Conservation (phyloP, 495 filamentous ascomycete genomes). For the Hyaloscypha finlandica region DNA sequence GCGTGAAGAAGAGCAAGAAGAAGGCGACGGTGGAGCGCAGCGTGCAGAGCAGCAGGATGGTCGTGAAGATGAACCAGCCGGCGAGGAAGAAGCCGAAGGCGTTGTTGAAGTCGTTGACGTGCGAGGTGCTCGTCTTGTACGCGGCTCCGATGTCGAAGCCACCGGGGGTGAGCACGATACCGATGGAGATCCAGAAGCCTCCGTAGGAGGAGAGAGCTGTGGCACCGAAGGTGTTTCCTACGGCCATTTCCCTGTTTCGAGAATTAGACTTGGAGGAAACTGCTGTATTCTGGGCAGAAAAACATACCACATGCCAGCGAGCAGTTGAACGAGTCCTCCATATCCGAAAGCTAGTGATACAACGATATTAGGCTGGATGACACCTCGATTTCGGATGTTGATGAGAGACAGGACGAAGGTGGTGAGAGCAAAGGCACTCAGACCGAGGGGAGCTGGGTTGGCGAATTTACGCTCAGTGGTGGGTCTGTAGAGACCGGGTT, state of each 20-base stretch:
- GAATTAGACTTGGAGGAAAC: conserved; percentile 43
- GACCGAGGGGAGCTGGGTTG: conserved; percentile 85
- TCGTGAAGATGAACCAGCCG: conserved; percentile 99
- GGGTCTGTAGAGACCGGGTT: conserved; percentile 83
- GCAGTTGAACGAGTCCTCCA: conserved; percentile 86
- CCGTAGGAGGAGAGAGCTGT: conserved; percentile 96
- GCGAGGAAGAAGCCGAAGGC: conserved; percentile 86
- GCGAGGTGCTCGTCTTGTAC: conserved; percentile 38
- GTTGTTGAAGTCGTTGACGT: conserved; percentile 41
- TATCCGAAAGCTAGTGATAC: conserved; percentile 74
- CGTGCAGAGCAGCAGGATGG: conserved; percentile 83
- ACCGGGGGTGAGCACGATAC: conserved; percentile 82
- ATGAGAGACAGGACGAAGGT: conserved; percentile 89
- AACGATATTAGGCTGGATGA: conserved; percentile 66
- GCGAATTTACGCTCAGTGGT: conserved; percentile 78
- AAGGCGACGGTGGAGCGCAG: conserved; percentile 93
- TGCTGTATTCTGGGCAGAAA: background rate
- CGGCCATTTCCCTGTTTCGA: conserved; percentile 85
- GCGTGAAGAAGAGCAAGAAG: conserved; percentile 91
- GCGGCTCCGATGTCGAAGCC: conserved; percentile 61
- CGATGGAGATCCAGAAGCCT: conserved; percentile 95
- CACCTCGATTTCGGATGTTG: conserved; percentile 69
- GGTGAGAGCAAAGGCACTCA: conserved; percentile 90
- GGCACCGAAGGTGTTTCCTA: conserved; percentile 97
- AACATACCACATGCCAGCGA: conserved; percentile 79